Evolutionary conservation across 1,284 basidiomycete genomes (phyloP).

Genomic region (Trichosporon asahii): DNA sequence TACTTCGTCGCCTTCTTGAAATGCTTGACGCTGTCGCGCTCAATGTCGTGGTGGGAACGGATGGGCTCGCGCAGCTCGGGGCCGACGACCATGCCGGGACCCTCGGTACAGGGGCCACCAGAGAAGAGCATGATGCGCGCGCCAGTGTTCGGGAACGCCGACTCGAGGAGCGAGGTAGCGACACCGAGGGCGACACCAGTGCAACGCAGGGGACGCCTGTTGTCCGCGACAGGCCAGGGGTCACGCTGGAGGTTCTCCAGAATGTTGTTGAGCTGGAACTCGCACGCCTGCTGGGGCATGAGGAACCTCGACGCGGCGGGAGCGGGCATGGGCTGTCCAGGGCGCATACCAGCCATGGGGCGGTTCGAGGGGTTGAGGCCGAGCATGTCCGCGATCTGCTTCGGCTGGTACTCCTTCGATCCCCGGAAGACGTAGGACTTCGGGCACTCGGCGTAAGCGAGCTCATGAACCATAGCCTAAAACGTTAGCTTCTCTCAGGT

Average conservation of each 20-base stretch:
- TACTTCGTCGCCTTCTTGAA: constrained; percentile 97
- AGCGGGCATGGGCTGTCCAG: constrained; percentile 72
- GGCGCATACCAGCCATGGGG: constrained; percentile 56
- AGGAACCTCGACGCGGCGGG: constrained; percentile 89
- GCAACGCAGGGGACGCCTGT: constrained; percentile 91
- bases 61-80: constrained; percentile 97
- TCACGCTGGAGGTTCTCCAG: constrained; percentile 85
- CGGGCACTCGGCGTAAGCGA: constrained; percentile 92
- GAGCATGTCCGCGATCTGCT: constrained; percentile 98
- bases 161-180: constrained; percentile 90
- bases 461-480: constrained; percentile 96
- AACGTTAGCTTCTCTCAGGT: neutral
- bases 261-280: constrained; percentile 94
- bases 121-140: constrained; percentile 95
- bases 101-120: constrained; percentile 95
- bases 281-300: constrained; percentile 86
- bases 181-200: constrained; percentile 93
- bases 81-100: constrained; percentile 93
- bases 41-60: constrained; percentile 98
- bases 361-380: constrained; percentile 64
- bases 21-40: constrained; percentile 94
- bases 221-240: constrained; percentile 95
- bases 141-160: constrained; percentile 72
- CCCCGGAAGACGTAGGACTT: constrained; percentile 99
- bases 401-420: constrained; percentile 95